These are phyloP conservation scores for Colletotrichum tropicicola DNA, from an alignment of 2,329 filamentous ascomycete genomes.

Conservation along the genomic window DNA sequence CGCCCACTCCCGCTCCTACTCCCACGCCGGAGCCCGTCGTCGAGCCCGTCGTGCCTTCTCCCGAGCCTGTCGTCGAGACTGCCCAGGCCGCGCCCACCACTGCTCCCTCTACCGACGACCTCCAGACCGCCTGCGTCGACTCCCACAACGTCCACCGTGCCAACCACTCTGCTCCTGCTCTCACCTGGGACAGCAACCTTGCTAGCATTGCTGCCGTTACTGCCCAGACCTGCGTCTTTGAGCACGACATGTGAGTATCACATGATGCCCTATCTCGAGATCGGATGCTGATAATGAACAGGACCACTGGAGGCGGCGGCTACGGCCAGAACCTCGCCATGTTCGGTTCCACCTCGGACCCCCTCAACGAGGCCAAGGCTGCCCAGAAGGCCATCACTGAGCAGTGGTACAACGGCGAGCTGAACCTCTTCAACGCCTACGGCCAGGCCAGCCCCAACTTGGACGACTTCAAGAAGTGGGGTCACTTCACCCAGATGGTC, in stretches of 20 bases:
- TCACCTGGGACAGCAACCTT: slow-evolving; percentile 73
- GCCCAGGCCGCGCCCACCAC: slow-evolving; percentile 35
- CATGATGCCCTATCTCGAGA: neutral
- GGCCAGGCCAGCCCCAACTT: slow-evolving; percentile 67
- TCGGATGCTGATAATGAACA: slow-evolving; percentile 36
- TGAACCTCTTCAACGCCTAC: slow-evolving; percentile 64
- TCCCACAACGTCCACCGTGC: slow-evolving; percentile 88
- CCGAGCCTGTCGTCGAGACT: slow-evolving; percentile 18
- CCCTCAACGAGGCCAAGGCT: slow-evolving; percentile 61
- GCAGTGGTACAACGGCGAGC: slow-evolving; percentile 90
- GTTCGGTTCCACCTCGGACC: slow-evolving; percentile 50
- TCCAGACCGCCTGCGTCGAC: slow-evolving; percentile 59
- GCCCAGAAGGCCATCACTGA: slow-evolving; percentile 77
- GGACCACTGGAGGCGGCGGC: slow-evolving; percentile 64
- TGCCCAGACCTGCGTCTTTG: slow-evolving; percentile 75
- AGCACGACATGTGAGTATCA: slow-evolving; percentile 78
- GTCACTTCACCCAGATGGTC: slow-evolving; percentile 58
- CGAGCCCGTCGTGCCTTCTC: slow-evolving; percentile 12
- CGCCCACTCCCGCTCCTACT: slow-evolving; percentile 22
- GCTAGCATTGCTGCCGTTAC: slow-evolving; percentile 70
- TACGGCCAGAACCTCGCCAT: slow-evolving; percentile 96
- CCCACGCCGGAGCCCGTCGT: slow-evolving; percentile 24
- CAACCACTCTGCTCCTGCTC: slow-evolving; percentile 76
- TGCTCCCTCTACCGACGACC: slow-evolving; percentile 33
- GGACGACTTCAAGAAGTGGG: slow-evolving; percentile 71